phyloP scores from a whole-genome alignment of 2,329 filamentous ascomycete genomes.

The Berkeleyomyces rouxiae region DNA sequence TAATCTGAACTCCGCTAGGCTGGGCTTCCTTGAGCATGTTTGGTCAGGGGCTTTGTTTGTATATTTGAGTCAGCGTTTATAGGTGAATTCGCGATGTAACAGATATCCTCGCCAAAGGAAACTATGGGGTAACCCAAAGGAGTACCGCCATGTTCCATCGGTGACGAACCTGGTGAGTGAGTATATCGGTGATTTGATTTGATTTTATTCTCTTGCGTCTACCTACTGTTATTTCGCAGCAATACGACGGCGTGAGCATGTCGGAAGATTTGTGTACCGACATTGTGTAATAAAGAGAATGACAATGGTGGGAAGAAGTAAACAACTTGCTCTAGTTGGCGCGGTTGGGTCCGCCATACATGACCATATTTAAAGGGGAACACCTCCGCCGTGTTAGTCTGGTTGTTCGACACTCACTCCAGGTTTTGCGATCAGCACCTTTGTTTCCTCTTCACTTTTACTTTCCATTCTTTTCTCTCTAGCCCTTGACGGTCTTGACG shows the following conservation, averaged over 20 bases:
- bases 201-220: no score
- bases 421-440: conserved; percentile 1
- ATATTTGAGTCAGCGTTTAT: background rate
- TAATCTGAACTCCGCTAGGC: background rate
- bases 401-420: background rate
- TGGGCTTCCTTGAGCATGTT: background rate
- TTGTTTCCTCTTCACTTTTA: background rate
- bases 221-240: no score
- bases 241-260: no score
- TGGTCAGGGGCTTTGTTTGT: background rate
- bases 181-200: no score
- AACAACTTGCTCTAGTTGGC: background rate
- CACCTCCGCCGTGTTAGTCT: background rate
- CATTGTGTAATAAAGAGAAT: background rate
- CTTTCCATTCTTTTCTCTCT: background rate
- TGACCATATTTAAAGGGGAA: background rate
- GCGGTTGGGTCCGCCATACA: background rate
- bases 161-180: background rate
- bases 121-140: background rate
- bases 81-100: no score
- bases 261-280: background rate
- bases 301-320: background rate
- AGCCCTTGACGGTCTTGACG: background rate
- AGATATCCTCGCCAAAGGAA: no score
- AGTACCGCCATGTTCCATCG: background rate